These are phyloP conservation scores for Theobroma grandiflorum DNA, from an alignment of 441 rosid genomes.

Conservation along the genomic window DNA sequence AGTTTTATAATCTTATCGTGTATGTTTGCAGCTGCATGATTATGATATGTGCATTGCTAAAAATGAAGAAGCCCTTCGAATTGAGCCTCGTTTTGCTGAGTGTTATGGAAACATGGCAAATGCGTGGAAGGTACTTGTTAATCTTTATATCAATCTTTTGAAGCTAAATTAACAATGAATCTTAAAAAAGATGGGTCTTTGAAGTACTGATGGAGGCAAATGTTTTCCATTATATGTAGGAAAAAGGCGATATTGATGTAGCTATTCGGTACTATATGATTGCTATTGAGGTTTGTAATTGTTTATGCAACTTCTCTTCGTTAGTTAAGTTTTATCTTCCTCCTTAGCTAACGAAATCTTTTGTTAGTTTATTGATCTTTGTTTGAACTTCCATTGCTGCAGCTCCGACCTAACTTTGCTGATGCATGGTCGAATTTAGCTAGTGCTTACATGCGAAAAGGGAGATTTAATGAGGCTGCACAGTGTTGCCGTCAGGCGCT, in stretches of 20 bases:
- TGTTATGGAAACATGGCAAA: conserved; percentile 99
- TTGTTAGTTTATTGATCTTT: conserved; percentile 25
- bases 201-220: conserved; percentile 21
- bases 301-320: conserved; percentile 5
- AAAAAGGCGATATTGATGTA: conserved; percentile 93
- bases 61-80: conserved; percentile 95
- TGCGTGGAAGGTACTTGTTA: conserved; percentile 87
- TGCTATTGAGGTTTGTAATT: conserved; percentile 93
- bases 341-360: conserved; percentile 13
- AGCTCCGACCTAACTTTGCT: conserved; percentile 96
- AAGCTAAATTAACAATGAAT: background rate
- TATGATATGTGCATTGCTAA: conserved; percentile 95
- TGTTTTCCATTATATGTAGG: conserved; percentile 54
- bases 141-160: conserved; percentile 20
- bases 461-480: conserved; percentile 90
- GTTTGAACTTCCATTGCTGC: conserved; percentile 34
- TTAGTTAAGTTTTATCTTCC: background rate
- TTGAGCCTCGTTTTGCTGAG: conserved; percentile 97
- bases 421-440: conserved; percentile 99
- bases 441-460: conserved; percentile 97
- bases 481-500: conserved; percentile 98
- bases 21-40: conserved; percentile 74
- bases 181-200: background rate
- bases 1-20: conserved; percentile 2
- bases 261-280: conserved; percentile 92